A percentile compares a stretch with the other conserved stretches of the same genome.
These are phyloP conservation scores for Fusarium longipes DNA, from an alignment of 2,329 filamentous ascomycete genomes.

Conservation along the genomic window DNA sequence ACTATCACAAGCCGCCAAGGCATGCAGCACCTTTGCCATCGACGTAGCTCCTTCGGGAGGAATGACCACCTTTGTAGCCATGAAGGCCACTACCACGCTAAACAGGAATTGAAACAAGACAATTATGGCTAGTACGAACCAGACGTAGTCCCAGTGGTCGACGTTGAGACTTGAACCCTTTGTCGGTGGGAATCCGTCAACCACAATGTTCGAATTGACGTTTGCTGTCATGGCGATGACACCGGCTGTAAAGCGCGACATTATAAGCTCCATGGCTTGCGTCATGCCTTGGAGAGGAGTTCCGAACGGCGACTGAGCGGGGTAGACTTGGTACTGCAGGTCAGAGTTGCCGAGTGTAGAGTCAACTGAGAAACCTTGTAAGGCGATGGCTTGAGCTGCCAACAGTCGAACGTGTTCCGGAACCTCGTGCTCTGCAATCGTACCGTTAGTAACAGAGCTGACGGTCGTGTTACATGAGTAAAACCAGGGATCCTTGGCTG, in stretches of 20 bases:
- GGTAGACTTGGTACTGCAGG: background rate
- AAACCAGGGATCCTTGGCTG: background rate
- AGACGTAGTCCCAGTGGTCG: background rate
- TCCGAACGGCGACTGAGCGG: background rate
- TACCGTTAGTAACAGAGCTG: background rate
- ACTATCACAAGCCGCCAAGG: background rate
- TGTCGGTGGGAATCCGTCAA: background rate
- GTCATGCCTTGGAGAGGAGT: background rate
- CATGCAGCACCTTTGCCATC: background rate
- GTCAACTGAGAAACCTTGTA: background rate
- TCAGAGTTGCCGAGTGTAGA: background rate
- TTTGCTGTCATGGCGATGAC: background rate
- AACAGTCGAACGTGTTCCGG: background rate
- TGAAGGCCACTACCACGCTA: background rate
- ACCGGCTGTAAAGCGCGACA: background rate
- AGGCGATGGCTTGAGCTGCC: background rate
- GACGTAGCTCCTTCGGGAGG: background rate
- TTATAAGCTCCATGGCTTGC: background rate
- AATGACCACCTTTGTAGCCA: background rate
- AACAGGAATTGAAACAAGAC: background rate
- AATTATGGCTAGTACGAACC: fast-evolving
- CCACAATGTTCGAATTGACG: background rate
- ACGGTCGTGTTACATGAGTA: background rate
- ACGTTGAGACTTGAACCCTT: background rate
- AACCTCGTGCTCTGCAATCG: background rate